Evolutionary conservation across 306 rosid species (phyloP).

Genomic region (Gynostemma pentaphyllum): DNA sequence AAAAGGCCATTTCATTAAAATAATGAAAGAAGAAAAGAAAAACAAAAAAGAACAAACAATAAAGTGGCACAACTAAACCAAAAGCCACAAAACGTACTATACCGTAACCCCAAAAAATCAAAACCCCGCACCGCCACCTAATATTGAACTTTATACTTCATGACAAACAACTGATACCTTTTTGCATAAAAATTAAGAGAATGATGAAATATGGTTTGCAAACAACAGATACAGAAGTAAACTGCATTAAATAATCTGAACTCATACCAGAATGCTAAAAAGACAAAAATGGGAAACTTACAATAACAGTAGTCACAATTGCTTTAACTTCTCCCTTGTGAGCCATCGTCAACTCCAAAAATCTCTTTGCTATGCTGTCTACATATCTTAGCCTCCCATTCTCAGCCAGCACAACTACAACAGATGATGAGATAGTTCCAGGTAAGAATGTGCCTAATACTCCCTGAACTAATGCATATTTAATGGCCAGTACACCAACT

Average conservation of each 20-base stretch:
- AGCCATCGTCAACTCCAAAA: slow-evolving; percentile 73
- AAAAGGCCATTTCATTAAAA: too few species aligned
- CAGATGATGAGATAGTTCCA: neutral
- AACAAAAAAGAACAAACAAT: too few species aligned
- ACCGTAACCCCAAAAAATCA: too few species aligned
- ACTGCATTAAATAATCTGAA: neutral
- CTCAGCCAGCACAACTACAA: slow-evolving; percentile 52
- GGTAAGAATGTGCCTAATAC: neutral
- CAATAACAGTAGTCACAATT: slow-evolving; percentile 68
- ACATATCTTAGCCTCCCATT: slow-evolving; percentile 71
- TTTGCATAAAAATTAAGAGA: too few species aligned
- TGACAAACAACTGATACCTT: too few species aligned
- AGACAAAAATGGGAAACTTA: slow-evolving; percentile 28
- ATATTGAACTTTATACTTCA: too few species aligned
- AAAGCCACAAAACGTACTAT: too few species aligned
- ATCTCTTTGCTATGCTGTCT: slow-evolving; percentile 60
- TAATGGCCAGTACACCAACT: neutral
- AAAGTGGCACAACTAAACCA: too few species aligned
- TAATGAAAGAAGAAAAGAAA: too few species aligned
- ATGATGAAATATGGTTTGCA: too few species aligned
- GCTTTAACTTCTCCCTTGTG: slow-evolving; percentile 86
- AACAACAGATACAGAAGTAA: too few species aligned
- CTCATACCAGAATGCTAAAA: neutral
- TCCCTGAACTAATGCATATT: neutral
- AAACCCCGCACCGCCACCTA: too few species aligned